phyloP scores from a whole-genome alignment of 2,329 filamentous ascomycete species.

The Phyllosticta capitalensis region DNA sequence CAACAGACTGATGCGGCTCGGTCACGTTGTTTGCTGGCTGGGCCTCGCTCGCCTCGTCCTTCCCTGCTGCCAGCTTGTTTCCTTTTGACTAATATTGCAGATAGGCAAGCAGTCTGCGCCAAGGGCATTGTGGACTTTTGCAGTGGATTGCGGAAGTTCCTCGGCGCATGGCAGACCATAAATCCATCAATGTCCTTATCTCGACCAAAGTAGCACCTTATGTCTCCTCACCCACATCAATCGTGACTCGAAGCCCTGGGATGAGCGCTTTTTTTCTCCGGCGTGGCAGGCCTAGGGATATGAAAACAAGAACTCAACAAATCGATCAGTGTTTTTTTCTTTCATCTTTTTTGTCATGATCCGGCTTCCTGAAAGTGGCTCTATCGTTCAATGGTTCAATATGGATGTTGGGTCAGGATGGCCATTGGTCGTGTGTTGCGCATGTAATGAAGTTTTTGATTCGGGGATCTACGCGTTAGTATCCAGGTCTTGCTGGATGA shows the following conservation, averaged over 20 bases:
- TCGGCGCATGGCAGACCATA: neutral
- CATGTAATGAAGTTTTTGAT: neutral
- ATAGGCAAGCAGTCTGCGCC: neutral
- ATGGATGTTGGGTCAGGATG: too few species aligned
- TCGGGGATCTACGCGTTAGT: neutral
- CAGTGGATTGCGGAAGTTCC: neutral
- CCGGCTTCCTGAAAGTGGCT: neutral
- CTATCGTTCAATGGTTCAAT: neutral
- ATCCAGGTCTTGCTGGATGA: neutral
- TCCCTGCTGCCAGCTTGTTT: neutral
- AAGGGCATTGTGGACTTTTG: neutral
- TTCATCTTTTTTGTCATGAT: neutral
- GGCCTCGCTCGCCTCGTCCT: neutral
- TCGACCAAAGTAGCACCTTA: neutral
- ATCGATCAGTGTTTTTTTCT: neutral
- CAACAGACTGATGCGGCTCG: neutral
- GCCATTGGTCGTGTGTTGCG: neutral
- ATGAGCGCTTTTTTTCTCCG: neutral
- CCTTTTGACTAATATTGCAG: neutral
- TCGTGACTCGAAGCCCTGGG: neutral
- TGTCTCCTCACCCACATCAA: neutral
- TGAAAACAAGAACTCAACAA: too few species aligned
- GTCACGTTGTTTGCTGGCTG: neutral
- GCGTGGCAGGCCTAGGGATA: too few species aligned
- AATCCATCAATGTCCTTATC: neutral